A percentile compares a stretch with the other conserved stretches of the same genome.
These are phyloP conservation scores for Nigrograna mackinnonii DNA, from an alignment of 2,329 filamentous ascomycete species.

Conservation along the genomic window DNA sequence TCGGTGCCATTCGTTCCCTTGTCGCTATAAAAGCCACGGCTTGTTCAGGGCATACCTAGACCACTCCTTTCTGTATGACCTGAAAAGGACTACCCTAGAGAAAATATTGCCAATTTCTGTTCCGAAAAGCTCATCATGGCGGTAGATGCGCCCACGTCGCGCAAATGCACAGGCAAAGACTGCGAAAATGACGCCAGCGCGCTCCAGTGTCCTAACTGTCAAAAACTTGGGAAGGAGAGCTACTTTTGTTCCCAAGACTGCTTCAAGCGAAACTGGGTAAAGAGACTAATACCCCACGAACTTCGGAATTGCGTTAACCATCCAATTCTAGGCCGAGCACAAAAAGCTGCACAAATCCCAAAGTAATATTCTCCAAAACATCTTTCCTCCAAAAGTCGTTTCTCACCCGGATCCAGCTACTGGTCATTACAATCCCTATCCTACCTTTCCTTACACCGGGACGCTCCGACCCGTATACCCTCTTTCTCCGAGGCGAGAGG, in stretches of 20 bases:
- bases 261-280: slow-evolving; percentile 98
- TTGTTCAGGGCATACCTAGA: not conserved
- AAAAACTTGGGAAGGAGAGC: slow-evolving; percentile 87
- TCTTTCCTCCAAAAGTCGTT: slow-evolving; percentile 78
- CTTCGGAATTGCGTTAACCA: too few relatives aligned
- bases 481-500: slow-evolving; percentile 43
- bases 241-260: slow-evolving; percentile 98
- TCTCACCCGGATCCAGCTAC: slow-evolving; percentile 92
- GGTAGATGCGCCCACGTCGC: slow-evolving; percentile 49
- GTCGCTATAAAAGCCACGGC: slow-evolving; percentile 1
- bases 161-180: slow-evolving; percentile 78
- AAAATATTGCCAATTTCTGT: not conserved
- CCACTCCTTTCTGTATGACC: not conserved
- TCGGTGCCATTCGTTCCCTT: too few relatives aligned
- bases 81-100: not conserved
- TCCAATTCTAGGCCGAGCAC: slow-evolving; percentile 74
- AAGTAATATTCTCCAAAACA: slow-evolving; percentile 71
- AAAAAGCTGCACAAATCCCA: slow-evolving; percentile 84
- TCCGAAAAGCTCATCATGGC: slow-evolving; percentile 38
- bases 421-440: slow-evolving; percentile 90
- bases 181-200: slow-evolving; percentile 85
- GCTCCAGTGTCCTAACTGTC: slow-evolving; percentile 91
- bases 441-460: slow-evolving; percentile 82
- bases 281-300: too few relatives aligned
- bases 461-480: slow-evolving; percentile 79